Evolutionary conservation across 768 basidiomycete genomes (phyloP).

Genomic region (Megacollybia marginata): DNA sequence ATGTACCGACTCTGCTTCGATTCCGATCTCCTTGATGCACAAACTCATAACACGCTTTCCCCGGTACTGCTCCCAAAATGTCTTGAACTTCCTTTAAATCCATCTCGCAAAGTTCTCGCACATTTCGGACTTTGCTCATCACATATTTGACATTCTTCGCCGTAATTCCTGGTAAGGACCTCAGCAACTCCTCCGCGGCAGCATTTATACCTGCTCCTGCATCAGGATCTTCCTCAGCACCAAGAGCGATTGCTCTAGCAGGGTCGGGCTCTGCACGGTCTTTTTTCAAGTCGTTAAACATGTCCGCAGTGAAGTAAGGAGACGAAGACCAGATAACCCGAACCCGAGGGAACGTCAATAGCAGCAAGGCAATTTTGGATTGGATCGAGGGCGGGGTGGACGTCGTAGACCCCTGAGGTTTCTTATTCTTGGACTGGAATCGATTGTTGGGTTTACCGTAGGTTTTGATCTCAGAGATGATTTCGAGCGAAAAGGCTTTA

Average conservation of each 20-base stretch:
- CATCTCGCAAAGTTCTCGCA: conserved; percentile 70
- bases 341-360: conserved; percentile 83
- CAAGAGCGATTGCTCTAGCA: conserved; percentile 65
- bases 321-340: conserved; percentile 98
- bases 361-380: conserved; percentile 87
- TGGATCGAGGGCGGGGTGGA: conserved; percentile 56
- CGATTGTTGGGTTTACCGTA: conserved; percentile 56
- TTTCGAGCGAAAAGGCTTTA: conserved; percentile 84
- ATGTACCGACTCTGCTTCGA: no score
- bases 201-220: conserved; percentile 62
- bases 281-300: conserved; percentile 86
- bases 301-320: conserved; percentile 84
- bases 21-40: conserved; percentile 58
- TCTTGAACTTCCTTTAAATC: conserved; percentile 53
- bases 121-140: conserved; percentile 70
- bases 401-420: conserved; percentile 23
- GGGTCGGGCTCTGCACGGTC: conserved; percentile 79
- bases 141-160: conserved; percentile 82
- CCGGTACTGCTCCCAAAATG: conserved; percentile 75
- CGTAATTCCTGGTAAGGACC: conserved; percentile 77
- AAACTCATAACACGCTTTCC: conserved; percentile 75
- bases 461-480: conserved; percentile 49
- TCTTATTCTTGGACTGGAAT: conserved; percentile 51
- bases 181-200: conserved; percentile 76
- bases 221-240: conserved; percentile 69